These are phyloP conservation scores for Dactylonectria estremocensis DNA, from an alignment of 2,329 filamentous ascomycete genomes.

Conservation along the genomic window DNA sequence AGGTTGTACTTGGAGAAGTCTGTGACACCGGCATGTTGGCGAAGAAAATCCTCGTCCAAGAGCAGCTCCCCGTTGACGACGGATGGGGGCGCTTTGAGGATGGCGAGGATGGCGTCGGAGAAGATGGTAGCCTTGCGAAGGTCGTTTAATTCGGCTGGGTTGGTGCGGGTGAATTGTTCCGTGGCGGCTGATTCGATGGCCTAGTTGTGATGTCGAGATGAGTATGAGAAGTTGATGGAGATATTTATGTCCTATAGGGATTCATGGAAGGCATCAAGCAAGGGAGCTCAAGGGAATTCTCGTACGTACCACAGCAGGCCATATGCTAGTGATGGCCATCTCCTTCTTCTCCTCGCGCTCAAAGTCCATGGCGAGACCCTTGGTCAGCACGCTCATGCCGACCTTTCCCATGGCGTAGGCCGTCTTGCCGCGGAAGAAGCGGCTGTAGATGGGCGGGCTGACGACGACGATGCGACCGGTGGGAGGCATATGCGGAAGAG, in stretches of 20 bases:
- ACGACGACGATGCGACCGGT: slow-evolving; percentile 82
- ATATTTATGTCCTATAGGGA: too few species aligned
- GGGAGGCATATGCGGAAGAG: slow-evolving; percentile 74
- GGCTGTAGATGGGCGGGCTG: slow-evolving; percentile 86
- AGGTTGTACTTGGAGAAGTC: slow-evolving; percentile 83
- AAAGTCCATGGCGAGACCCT: slow-evolving; percentile 88
- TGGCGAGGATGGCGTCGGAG: slow-evolving; percentile 83
- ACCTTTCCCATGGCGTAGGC: slow-evolving; percentile 87
- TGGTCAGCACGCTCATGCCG: slow-evolving; percentile 85
- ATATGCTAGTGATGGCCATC: slow-evolving; percentile 87
- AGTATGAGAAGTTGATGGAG: slow-evolving; percentile 6
- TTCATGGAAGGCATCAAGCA: background rate
- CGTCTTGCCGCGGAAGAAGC: slow-evolving; percentile 89
- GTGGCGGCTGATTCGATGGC: slow-evolving; percentile 85
- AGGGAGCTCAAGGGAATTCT: background rate
- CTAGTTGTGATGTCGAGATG: slow-evolving; percentile 36
- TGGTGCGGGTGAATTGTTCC: slow-evolving; percentile 61
- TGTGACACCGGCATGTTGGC: slow-evolving; percentile 72
- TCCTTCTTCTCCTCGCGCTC: slow-evolving; percentile 73
- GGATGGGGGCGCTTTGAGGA: slow-evolving; percentile 72
- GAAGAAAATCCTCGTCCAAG: slow-evolving; percentile 86
- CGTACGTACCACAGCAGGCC: slow-evolving; percentile 79
- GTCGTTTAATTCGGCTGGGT: slow-evolving; percentile 67
- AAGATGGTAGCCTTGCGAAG: slow-evolving; percentile 82
- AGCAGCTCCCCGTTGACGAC: slow-evolving; percentile 80